phyloP scores from a whole-genome alignment of 768 basidiomycete species.

The Leccinellum rugosiceps region DNA sequence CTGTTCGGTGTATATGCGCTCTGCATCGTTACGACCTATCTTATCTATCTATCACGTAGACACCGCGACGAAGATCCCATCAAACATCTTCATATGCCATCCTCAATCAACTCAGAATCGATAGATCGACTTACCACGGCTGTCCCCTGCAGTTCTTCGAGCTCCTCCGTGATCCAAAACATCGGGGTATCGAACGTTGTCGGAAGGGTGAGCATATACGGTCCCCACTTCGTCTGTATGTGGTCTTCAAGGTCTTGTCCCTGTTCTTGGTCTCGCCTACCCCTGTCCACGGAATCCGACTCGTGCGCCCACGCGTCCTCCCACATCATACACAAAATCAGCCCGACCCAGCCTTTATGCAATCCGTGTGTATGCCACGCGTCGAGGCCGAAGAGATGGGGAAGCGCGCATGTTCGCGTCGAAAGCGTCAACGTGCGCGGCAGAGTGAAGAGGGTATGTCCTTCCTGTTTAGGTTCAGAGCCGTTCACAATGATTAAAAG shows the following conservation, averaged over 20 bases:
- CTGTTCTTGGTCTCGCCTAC: background rate
- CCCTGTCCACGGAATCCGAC: constrained; percentile 45
- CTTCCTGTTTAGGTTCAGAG: constrained; percentile 50
- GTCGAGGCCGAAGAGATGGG: constrained; percentile 50
- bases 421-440: constrained; percentile 78
- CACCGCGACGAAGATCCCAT: background rate
- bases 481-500: background rate
- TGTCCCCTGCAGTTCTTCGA: constrained; percentile 76
- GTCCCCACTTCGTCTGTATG: constrained; percentile 18
- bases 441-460: constrained; percentile 74
- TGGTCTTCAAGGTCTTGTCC: background rate
- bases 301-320: constrained; percentile 66
- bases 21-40: constrained; percentile 81
- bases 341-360: constrained; percentile 75
- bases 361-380: constrained; percentile 64
- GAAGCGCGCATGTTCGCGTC: constrained; percentile 69
- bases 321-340: constrained; percentile 97
- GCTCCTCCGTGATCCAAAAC: constrained; percentile 82
- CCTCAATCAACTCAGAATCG: background rate
- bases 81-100: background rate
- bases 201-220: constrained; percentile 50
- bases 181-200: constrained; percentile 81
- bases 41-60: constrained; percentile 52
- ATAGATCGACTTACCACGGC: constrained; percentile 73
- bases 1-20: constrained; percentile 63